Percentiles rank a stretch among this genome's conserved stretches.
phyloP scores from a whole-genome alignment of 2,329 filamentous ascomycete genomes.

The Thermoascus crustaceus region DNA sequence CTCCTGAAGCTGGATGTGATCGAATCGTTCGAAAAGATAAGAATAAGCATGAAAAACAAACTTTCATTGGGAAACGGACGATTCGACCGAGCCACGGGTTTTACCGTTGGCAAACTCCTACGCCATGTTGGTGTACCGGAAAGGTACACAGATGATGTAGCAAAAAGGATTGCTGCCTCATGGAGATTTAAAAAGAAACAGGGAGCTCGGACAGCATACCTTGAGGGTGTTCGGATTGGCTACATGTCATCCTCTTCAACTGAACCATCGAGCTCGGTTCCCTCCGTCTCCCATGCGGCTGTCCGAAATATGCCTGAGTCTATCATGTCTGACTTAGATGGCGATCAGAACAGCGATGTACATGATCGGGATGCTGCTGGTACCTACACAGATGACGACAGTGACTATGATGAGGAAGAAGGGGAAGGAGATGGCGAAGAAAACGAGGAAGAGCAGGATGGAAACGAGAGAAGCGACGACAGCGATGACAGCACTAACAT shows the following conservation, averaged over 20 bases:
- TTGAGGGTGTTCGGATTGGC: constrained; percentile 6
- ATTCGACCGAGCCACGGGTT: constrained; percentile 13
- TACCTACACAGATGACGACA: constrained; percentile 2
- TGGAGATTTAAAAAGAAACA: constrained; percentile 15
- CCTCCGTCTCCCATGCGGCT: no score
- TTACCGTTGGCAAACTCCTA: constrained; percentile 17
- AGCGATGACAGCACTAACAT: neutral
- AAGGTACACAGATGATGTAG: constrained; percentile 14
- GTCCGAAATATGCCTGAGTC: no score
- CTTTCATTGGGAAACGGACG: constrained; percentile 8
- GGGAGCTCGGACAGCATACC: constrained; percentile 9
- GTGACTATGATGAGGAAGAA: neutral
- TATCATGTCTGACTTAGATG: no score
- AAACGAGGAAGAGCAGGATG: constrained; percentile 1
- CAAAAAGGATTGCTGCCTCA: constrained; percentile 13
- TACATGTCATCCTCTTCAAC: constrained; percentile 1
- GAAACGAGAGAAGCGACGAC: no score
- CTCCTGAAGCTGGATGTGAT: constrained; percentile 22
- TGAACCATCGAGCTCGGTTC: no score
- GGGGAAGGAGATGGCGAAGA: neutral
- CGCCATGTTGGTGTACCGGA: constrained; percentile 13
- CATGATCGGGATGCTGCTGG: no score
- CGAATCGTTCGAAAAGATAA: neutral
- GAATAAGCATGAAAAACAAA: constrained; percentile 7
- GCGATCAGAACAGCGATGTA: no score